Evolutionary conservation across 2,329 filamentous ascomycete species (phyloP).

Genomic region (Dothidotthia symphoricarpi): DNA sequence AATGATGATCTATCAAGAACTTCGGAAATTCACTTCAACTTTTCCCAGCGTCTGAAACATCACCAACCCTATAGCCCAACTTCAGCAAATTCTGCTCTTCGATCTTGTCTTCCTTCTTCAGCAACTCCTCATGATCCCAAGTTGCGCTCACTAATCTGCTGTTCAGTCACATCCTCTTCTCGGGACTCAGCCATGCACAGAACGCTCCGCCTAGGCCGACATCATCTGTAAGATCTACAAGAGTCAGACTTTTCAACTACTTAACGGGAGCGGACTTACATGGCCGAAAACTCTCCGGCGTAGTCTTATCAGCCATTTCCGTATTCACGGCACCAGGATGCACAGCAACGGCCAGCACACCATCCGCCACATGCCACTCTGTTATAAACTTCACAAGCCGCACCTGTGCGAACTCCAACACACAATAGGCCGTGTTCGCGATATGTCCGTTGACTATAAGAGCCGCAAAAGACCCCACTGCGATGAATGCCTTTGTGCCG

Average conservation of each 20-base stretch:
- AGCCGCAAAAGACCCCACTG: slow-evolving; percentile 31
- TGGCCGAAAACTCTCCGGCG: slow-evolving; percentile 26
- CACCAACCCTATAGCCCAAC: slow-evolving; percentile 21
- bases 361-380: slow-evolving; percentile 25
- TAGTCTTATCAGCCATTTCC: slow-evolving; percentile 25
- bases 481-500: slow-evolving; percentile 26
- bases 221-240: slow-evolving; percentile 30
- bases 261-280: slow-evolving; percentile 16
- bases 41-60: slow-evolving; percentile 1
- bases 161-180: slow-evolving; percentile 34
- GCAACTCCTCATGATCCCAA: slow-evolving; percentile 34
- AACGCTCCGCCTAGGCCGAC: slow-evolving; percentile 33
- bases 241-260: background rate
- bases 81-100: slow-evolving; percentile 30
- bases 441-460: slow-evolving; percentile 42
- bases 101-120: slow-evolving; percentile 20
- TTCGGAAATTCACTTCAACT: too few species aligned
- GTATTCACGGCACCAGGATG: slow-evolving; percentile 35
- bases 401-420: slow-evolving; percentile 32
- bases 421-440: slow-evolving; percentile 39
- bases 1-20: too few species aligned
- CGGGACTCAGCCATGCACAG: slow-evolving; percentile 33
- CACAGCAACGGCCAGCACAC: slow-evolving; percentile 25
- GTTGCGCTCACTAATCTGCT: slow-evolving; percentile 28
- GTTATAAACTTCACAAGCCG: slow-evolving; percentile 26